phyloP scores from a whole-genome alignment of 192 early-diverging fungal genomes.

The Martensiomyces pterosporus region DNA sequence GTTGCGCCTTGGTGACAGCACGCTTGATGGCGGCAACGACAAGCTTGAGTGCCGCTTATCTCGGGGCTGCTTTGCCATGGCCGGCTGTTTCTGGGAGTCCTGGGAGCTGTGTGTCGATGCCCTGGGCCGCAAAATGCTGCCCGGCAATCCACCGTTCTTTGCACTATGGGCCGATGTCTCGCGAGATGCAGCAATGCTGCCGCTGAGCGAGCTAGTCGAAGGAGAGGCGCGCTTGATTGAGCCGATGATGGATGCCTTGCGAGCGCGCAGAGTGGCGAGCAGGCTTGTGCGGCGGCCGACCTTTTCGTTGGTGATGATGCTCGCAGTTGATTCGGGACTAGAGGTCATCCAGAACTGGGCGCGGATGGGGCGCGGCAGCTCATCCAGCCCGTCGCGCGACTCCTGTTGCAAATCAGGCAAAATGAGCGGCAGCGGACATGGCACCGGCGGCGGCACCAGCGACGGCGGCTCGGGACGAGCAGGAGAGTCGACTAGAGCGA shows the following conservation, averaged over 20 bases:
- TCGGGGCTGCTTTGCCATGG: neutral
- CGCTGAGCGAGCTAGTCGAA: constrained; percentile 6
- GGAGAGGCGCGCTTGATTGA: constrained; percentile 34
- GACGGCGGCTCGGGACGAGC: no score
- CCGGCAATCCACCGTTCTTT: no score
- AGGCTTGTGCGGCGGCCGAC: constrained; percentile 17
- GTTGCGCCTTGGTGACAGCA: no score
- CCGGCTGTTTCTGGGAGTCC: neutral
- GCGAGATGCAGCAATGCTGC: no score
- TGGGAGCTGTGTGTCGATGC: neutral
- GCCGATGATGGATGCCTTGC: constrained; percentile 37
- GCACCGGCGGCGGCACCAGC: neutral
- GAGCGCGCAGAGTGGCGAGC: constrained; percentile 25
- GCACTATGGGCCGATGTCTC: neutral
- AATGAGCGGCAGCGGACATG: neutral
- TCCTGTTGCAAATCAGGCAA: neutral
- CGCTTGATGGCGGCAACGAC: neutral
- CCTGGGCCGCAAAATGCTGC: neutral
- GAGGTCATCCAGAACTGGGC: constrained; percentile 49
- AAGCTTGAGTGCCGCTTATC: neutral
- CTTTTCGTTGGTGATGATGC: constrained; percentile 12
- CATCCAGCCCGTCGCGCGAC: constrained; percentile 1
- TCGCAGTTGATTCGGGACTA: constrained; percentile 37
- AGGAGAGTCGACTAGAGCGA: no score
- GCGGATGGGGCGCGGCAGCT: constrained; percentile 6